Evolutionary conservation across 2,329 filamentous ascomycete species (phyloP).

Genomic region (Alternaria longipes): DNA sequence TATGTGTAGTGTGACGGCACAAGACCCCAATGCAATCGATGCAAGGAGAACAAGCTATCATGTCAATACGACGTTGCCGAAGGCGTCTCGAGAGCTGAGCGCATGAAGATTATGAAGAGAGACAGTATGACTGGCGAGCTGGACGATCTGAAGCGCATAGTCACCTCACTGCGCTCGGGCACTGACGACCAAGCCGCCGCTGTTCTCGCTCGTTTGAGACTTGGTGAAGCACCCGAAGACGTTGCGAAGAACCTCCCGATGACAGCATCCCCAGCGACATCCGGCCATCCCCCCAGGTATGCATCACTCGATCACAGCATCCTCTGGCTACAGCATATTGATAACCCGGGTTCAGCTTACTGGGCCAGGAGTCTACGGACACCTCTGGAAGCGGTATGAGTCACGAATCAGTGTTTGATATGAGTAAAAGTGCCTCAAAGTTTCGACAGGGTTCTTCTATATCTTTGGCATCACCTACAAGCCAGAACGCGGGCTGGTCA

Average conservation of each 20-base stretch:
- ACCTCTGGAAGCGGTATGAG: constrained; percentile 26
- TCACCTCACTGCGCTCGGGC: constrained; percentile 28
- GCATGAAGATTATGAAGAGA: constrained; percentile 36
- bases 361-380: constrained; percentile 26
- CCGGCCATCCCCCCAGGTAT: constrained; percentile 30
- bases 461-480: constrained; percentile 20
- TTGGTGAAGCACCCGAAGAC: constrained; percentile 33
- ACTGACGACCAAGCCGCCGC: constrained; percentile 33
- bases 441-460: constrained; percentile 19
- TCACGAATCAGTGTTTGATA: constrained; percentile 21
- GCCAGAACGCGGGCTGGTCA: constrained; percentile 18
- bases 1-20: constrained; percentile 32
- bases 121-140: constrained; percentile 29
- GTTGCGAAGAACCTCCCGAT: constrained; percentile 30
- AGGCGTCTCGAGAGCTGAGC: constrained; percentile 36
- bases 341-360: constrained; percentile 30
- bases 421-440: constrained; percentile 4
- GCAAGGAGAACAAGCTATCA: constrained; percentile 26
- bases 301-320: constrained; percentile 8
- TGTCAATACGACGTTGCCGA: constrained; percentile 39
- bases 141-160: constrained; percentile 34
- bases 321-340: constrained; percentile 16
- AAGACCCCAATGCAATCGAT: constrained; percentile 33
- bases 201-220: constrained; percentile 28
- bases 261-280: constrained; percentile 10